Evolutionary conservation across 257 asterid genomes (phyloP).

Genomic region (Phtheirospermum japonicum): DNA sequence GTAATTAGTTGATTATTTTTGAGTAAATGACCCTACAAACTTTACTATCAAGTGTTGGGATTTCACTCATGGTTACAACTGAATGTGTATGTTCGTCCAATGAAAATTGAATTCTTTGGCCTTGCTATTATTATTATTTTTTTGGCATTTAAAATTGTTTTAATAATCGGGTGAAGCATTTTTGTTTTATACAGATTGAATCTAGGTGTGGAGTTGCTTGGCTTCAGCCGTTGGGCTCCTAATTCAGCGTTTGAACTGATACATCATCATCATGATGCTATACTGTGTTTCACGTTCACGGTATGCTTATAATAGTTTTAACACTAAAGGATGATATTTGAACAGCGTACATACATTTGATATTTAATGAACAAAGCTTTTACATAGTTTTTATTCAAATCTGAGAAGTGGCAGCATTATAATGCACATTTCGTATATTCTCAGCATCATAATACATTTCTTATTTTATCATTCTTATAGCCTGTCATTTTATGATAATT

Average conservation of each 20-base stretch:
- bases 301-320: conserved; percentile 29
- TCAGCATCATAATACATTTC: background rate
- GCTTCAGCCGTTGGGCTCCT: conserved; percentile 26
- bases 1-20: too few species aligned
- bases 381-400: background rate
- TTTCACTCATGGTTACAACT: too few species aligned
- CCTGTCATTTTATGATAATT: background rate
- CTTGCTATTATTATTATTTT: too few species aligned
- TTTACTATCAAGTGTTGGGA: too few species aligned
- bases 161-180: background rate
- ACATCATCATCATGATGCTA: conserved; percentile 39
- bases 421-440: conserved; percentile 16
- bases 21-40: background rate
- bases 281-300: conserved; percentile 38
- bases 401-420: too few species aligned
- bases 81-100: too few species aligned
- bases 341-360: background rate
- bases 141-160: too few species aligned
- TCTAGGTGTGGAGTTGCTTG: conserved; percentile 39
- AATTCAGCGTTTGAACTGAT: conserved; percentile 24
- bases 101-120: too few species aligned
- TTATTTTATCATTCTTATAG: background rate
- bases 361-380: background rate
- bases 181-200: conserved; percentile 30
- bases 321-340: background rate